Evolutionary conservation across 306 rosid genomes (phyloP).

Genomic region (Crotalaria pallida): DNA sequence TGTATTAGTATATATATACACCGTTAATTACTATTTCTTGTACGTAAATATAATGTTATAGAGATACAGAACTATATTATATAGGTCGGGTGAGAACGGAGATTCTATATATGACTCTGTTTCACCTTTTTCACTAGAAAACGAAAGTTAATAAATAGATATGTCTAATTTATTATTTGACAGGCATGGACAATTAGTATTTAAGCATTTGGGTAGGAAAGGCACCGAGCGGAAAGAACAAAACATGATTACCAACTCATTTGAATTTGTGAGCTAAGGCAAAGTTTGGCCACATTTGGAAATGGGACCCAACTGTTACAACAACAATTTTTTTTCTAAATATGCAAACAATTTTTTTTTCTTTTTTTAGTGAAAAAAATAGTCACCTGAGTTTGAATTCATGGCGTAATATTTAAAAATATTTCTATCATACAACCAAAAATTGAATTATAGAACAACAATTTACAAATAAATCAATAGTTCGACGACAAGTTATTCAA

Average conservation of each 20-base stretch:
- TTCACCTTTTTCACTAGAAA: conserved; percentile 7
- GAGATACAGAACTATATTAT: not conserved
- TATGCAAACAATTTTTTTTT: too few species aligned
- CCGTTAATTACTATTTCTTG: not conserved
- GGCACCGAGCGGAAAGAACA: conserved; percentile 18
- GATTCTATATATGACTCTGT: not conserved
- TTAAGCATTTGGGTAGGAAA: not conserved
- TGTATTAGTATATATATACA: not conserved
- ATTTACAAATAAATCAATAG: too few species aligned
- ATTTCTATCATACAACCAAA: too few species aligned
- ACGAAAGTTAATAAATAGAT: not conserved
- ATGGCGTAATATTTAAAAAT: too few species aligned
- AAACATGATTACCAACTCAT: conserved; percentile 41
- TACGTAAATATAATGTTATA: not conserved
- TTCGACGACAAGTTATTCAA: too few species aligned
- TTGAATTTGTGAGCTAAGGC: conserved; percentile 54
- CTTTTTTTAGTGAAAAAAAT: too few species aligned
- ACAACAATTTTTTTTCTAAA: too few species aligned
- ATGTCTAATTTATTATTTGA: not conserved
- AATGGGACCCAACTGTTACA: conserved; percentile 37
- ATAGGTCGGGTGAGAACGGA: conserved; percentile 3
- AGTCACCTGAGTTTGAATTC: too few species aligned
- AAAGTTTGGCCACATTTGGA: conserved; percentile 38
- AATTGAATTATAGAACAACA: too few species aligned
- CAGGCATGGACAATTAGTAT: conserved; percentile 8